phyloP scores from a whole-genome alignment of 345 rosid genomes.

The Hibiscus mutabilis region DNA sequence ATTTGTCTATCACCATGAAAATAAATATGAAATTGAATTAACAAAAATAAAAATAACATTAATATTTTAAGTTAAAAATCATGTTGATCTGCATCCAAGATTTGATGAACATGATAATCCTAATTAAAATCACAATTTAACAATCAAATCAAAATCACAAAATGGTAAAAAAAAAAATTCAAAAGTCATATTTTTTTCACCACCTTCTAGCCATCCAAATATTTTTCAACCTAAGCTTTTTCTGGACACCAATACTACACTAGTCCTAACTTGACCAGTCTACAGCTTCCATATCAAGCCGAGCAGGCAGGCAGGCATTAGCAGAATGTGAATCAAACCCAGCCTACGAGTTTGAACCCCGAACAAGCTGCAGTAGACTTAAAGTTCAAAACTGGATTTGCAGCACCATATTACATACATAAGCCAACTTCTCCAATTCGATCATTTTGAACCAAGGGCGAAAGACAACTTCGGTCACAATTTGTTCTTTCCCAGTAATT shows the following conservation, averaged over 20 bases:
- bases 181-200: not conserved
- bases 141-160: not conserved
- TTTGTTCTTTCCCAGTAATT: conserved; percentile 93
- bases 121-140: not conserved
- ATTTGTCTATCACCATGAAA: not conserved
- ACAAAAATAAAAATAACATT: too few relatives aligned
- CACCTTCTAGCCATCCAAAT: not conserved
- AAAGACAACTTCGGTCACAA: conserved; percentile 87
- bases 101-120: too few relatives aligned
- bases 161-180: not conserved
- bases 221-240: not conserved
- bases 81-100: too few relatives aligned
- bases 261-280: not conserved
- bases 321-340: not conserved
- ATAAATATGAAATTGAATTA: not conserved
- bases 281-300: not conserved
- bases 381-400: not conserved
- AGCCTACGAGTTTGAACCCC: not conserved
- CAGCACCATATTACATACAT: not conserved
- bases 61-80: too few relatives aligned
- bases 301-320: not conserved
- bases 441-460: conserved; percentile 78
- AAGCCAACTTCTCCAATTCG: not conserved
- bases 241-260: not conserved
- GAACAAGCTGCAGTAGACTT: not conserved